These are phyloP conservation scores for Penicillium goetzii DNA, from an alignment of 495 filamentous ascomycete genomes.

Conservation along the genomic window DNA sequence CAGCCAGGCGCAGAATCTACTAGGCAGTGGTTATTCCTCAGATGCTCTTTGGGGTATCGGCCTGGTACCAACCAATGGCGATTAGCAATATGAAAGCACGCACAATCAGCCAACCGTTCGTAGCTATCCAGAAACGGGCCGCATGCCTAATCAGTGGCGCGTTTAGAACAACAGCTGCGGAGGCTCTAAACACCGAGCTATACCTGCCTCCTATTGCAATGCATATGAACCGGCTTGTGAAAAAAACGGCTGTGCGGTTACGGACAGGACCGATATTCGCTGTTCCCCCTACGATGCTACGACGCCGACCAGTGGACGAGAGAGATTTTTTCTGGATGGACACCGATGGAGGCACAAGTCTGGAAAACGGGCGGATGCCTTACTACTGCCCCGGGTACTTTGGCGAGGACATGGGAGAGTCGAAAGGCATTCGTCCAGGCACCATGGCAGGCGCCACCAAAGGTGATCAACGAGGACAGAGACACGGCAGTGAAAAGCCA, in stretches of 20 bases:
- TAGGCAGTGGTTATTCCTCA: too few species aligned
- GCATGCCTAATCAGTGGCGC: too few species aligned
- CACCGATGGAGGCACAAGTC: slow-evolving; percentile 20
- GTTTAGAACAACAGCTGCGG: too few species aligned
- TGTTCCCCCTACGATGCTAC: slow-evolving; percentile 4
- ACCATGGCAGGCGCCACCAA: slow-evolving; percentile 22
- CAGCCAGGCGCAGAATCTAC: too few species aligned
- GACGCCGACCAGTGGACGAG: background rate
- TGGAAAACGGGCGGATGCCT: slow-evolving; percentile 24
- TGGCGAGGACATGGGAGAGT: slow-evolving; percentile 14
- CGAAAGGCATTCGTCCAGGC: slow-evolving; percentile 21
- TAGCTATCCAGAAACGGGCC: too few species aligned
- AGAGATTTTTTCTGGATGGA: slow-evolving; percentile 11
- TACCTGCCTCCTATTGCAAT: slow-evolving; percentile 21
- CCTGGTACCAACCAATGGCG: too few species aligned
- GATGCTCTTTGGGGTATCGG: too few species aligned
- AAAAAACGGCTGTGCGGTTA: slow-evolving; percentile 14
- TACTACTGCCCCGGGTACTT: too few species aligned
- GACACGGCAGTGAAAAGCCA: slow-evolving; percentile 12
- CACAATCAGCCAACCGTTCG: too few species aligned
- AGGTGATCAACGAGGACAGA: slow-evolving; percentile 20
- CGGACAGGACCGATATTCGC: slow-evolving; percentile 12
- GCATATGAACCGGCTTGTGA: slow-evolving; percentile 10
- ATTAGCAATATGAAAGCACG: too few species aligned
- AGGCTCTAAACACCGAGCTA: too few species aligned